These are phyloP conservation scores for Paulownia fortunei DNA, from an alignment of 257 asterid genomes.

Conservation along the genomic window DNA sequence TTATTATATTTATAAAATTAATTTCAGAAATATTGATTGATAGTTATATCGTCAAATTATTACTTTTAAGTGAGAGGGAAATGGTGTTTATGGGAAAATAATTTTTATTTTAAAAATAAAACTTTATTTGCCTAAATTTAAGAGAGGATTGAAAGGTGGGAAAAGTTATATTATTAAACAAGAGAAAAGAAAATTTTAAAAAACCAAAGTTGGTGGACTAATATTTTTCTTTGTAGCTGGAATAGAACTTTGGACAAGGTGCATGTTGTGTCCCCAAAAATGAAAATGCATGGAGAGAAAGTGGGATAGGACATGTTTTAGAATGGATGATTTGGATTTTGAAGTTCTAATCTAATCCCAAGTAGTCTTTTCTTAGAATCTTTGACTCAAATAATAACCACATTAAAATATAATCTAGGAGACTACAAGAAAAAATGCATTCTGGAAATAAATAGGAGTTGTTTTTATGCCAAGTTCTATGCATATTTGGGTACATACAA, in stretches of 20 bases:
- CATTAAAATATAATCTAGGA: not conserved
- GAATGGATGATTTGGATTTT: not conserved
- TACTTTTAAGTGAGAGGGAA: too few species aligned
- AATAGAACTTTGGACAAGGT: slow-evolving; percentile 14
- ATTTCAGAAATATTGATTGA: too few species aligned
- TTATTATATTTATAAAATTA: too few species aligned
- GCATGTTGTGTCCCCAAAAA: not conserved
- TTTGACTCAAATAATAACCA: not conserved
- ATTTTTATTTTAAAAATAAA: too few species aligned
- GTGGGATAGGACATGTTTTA: not conserved
- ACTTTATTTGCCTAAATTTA: too few species aligned
- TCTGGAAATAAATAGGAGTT: not conserved
- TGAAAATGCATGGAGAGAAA: not conserved
- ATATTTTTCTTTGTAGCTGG: not conserved
- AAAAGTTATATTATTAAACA: not conserved
- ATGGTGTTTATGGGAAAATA: too few species aligned
- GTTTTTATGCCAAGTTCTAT: not conserved
- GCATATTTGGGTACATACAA: slow-evolving; percentile 22
- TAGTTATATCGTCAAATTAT: too few species aligned
- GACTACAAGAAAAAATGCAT: not conserved
- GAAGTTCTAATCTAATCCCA: not conserved
- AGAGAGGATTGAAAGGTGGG: too few species aligned
- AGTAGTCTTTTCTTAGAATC: slow-evolving; percentile 6
- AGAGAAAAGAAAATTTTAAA: not conserved
- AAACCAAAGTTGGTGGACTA: not conserved